These are phyloP conservation scores for Mychonastes homosphaera DNA, from an alignment of 139 green algal species.

Conservation along the genomic window DNA sequence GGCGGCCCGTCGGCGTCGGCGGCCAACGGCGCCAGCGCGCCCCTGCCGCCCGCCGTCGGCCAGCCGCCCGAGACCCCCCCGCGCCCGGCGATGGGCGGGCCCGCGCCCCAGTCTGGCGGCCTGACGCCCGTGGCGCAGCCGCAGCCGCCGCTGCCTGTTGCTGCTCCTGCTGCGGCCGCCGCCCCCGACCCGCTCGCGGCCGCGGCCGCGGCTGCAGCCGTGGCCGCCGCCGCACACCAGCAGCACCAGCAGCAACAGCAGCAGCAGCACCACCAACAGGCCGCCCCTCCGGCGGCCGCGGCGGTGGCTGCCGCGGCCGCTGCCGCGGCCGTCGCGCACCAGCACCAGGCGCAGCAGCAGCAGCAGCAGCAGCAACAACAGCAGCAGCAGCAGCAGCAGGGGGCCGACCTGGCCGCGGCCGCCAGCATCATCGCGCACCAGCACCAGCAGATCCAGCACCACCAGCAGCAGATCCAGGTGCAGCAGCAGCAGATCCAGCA, in stretches of 20 bases:
- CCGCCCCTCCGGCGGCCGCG: neutral
- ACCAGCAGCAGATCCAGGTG: neutral
- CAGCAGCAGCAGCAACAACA: conserved; percentile 14
- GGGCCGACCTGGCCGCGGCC: too few relatives aligned
- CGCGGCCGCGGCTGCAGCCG: neutral
- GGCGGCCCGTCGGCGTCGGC: too few relatives aligned
- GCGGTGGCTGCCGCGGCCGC: neutral
- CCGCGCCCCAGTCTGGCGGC: too few relatives aligned
- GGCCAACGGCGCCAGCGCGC: too few relatives aligned
- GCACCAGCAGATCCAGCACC: conserved; percentile 6
- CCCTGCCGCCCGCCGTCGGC: too few relatives aligned
- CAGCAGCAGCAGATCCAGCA: neutral
- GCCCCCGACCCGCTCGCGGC: neutral
- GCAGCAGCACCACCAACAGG: neutral
- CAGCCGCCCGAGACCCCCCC: too few relatives aligned
- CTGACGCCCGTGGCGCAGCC: too few relatives aligned
- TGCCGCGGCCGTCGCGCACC: neutral
- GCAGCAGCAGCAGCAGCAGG: neutral
- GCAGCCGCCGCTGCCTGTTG: neutral
- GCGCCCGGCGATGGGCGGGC: too few relatives aligned
- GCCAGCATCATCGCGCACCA: too few relatives aligned
- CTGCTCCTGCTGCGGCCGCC: neutral
- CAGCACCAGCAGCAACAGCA: neutral
- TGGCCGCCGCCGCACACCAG: neutral
- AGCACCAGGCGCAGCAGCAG: neutral